Percentiles rank a stretch among this genome's conserved stretches.
These are phyloP conservation scores for Paraphoma sp. DNA, from an alignment of 2,329 filamentous ascomycete genomes.

Conservation along the genomic window DNA sequence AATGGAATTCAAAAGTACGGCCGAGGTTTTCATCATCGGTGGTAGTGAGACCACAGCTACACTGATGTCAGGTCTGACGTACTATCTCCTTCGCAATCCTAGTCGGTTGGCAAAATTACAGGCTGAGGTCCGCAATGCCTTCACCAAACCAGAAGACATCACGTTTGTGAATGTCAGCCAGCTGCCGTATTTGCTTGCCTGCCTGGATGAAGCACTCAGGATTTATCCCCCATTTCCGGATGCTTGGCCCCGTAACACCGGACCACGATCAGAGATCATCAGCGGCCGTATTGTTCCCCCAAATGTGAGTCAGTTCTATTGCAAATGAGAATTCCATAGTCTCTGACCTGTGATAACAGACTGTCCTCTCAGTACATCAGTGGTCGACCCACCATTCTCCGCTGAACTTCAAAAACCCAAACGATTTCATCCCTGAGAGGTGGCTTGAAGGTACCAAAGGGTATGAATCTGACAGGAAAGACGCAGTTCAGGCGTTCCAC, in stretches of 20 bases:
- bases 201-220: slow-evolving; percentile 53
- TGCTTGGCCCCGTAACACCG: slow-evolving; percentile 39
- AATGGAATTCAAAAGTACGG: slow-evolving; percentile 38
- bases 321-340: not conserved
- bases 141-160: slow-evolving; percentile 21
- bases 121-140: slow-evolving; percentile 26
- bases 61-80: slow-evolving; percentile 33
- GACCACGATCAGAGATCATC: slow-evolving; percentile 27
- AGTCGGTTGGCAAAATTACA: slow-evolving; percentile 19
- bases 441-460: slow-evolving; percentile 38
- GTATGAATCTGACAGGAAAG: slow-evolving; percentile 30
- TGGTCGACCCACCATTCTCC: slow-evolving; percentile 28
- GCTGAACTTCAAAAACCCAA: slow-evolving; percentile 32
- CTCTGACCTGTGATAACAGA: slow-evolving; percentile 8
- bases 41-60: slow-evolving; percentile 41
- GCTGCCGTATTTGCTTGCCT: slow-evolving; percentile 50
- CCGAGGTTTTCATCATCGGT: slow-evolving; percentile 30
- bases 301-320: no score
- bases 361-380: slow-evolving; percentile 11
- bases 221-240: slow-evolving; percentile 53
- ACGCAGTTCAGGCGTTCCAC: slow-evolving; percentile 31
- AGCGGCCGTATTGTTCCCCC: slow-evolving; percentile 35
- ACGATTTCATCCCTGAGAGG: slow-evolving; percentile 39
- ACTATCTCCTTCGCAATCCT: slow-evolving; percentile 28
- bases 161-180: slow-evolving; percentile 19